A percentile compares a stretch with the other conserved stretches of the same genome.
These are phyloP conservation scores for Pseudogymnoascus sp. DNA, from an alignment of 2,329 filamentous ascomycete species.

Conservation along the genomic window DNA sequence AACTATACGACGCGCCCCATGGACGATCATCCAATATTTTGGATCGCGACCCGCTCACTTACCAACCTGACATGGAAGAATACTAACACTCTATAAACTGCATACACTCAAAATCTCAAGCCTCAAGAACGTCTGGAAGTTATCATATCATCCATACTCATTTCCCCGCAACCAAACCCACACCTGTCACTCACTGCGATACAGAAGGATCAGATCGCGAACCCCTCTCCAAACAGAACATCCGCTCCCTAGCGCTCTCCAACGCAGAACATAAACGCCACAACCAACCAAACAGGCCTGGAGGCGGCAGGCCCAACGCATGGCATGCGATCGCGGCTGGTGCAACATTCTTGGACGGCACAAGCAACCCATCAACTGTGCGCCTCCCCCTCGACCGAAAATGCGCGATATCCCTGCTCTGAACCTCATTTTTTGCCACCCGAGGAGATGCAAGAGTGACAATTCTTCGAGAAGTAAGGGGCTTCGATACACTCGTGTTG, in stretches of 20 bases:
- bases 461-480: not conserved
- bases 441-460: not conserved
- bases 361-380: not conserved
- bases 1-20: not conserved
- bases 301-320: not conserved
- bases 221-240: not conserved
- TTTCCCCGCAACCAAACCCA: not conserved
- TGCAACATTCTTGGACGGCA: not conserved
- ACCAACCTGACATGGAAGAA: not conserved
- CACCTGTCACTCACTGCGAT: not conserved
- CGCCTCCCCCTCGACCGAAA: not conserved
- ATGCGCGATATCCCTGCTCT: not conserved
- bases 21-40: not conserved
- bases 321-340: not conserved
- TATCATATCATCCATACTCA: not conserved
- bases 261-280: constrained; percentile 4
- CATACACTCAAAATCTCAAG: not conserved
- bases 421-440: not conserved
- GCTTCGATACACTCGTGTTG: not conserved
- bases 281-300: not conserved
- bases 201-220: not conserved
- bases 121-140: not conserved
- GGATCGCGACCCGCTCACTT: not conserved
- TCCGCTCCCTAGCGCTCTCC: constrained; percentile 1
- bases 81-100: not conserved